These are phyloP conservation scores for Adansonia rubrostipa DNA, from an alignment of 441 rosid genomes.

Conservation along the genomic window DNA sequence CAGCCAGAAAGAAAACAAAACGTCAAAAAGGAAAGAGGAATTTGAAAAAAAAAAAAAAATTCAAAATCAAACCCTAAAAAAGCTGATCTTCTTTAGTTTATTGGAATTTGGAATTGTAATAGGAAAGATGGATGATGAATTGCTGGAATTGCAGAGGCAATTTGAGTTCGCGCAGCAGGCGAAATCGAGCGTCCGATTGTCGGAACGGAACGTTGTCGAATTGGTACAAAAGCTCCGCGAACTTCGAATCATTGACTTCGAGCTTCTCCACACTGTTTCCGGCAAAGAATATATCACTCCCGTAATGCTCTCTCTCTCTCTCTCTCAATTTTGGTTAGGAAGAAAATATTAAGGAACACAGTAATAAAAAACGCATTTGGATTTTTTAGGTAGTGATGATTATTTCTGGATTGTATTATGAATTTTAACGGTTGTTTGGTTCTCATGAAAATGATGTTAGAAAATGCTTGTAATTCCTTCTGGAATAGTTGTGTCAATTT, in stretches of 20 bases:
- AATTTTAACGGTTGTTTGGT: background rate
- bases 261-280: slow-evolving; percentile 95
- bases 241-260: slow-evolving; percentile 89
- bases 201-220: slow-evolving; percentile 95
- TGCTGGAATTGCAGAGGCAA: slow-evolving; percentile 86
- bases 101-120: slow-evolving; percentile 11
- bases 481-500: background rate
- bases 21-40: background rate
- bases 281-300: slow-evolving; percentile 96
- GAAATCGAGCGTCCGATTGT: slow-evolving; percentile 82
- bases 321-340: slow-evolving; percentile 26
- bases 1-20: too few species aligned
- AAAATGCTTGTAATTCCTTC: background rate
- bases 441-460: background rate
- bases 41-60: background rate
- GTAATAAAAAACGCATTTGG: background rate
- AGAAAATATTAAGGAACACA: slow-evolving; percentile 19
- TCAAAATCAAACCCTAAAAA: background rate
- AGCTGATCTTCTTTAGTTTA: background rate
- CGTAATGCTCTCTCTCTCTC: slow-evolving; percentile 35
- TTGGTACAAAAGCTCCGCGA: slow-evolving; percentile 95
- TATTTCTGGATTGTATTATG: background rate
- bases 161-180: slow-evolving; percentile 95
- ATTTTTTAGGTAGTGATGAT: background rate
- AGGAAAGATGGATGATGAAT: slow-evolving; percentile 76